Conservation (phyloP, 495 filamentous ascomycete genomes). For the Aspergillus steynii region DNA sequence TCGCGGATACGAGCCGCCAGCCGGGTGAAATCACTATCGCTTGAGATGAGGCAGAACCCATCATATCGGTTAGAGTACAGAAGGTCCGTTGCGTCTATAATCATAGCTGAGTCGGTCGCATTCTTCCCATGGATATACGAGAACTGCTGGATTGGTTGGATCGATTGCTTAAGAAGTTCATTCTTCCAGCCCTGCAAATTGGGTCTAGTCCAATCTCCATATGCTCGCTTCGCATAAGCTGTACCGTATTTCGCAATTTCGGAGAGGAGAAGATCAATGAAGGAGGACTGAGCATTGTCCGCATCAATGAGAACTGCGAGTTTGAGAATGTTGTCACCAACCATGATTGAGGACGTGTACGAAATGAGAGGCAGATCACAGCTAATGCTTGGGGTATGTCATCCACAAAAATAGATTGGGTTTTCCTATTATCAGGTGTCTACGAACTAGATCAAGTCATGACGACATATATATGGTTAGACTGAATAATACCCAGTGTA, state of each 20-base stretch:
- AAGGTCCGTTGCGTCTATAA: constrained; percentile 2
- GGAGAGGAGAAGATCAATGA: neutral
- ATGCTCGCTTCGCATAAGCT: constrained; percentile 2
- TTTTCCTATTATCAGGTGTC: neutral
- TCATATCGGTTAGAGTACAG: constrained; percentile 3
- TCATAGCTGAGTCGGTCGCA: constrained; percentile 2
- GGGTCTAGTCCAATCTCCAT: constrained; percentile 1
- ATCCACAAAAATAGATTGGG: neutral
- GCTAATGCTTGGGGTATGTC: neutral
- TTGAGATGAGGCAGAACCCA: constrained; percentile 3
- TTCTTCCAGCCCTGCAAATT: constrained; percentile 5
- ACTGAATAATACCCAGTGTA: no score
- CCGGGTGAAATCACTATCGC: constrained; percentile 1
- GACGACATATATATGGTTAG: no score
- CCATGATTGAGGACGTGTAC: neutral
- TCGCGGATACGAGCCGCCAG: constrained; percentile 1
- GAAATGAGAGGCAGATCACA: constrained; percentile 3
- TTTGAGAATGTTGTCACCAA: neutral
- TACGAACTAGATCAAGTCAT: no score
- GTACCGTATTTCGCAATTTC: constrained; percentile 4
- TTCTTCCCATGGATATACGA: constrained; percentile 3
- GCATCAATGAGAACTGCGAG: constrained; percentile 4
- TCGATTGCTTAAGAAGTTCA: constrained; percentile 1
- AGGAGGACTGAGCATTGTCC: constrained; percentile 3
- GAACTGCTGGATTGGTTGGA: constrained; percentile 5